These are phyloP conservation scores for Aspergillus carbonarius DNA, from an alignment of 2,329 filamentous ascomycete genomes.

Conservation along the genomic window DNA sequence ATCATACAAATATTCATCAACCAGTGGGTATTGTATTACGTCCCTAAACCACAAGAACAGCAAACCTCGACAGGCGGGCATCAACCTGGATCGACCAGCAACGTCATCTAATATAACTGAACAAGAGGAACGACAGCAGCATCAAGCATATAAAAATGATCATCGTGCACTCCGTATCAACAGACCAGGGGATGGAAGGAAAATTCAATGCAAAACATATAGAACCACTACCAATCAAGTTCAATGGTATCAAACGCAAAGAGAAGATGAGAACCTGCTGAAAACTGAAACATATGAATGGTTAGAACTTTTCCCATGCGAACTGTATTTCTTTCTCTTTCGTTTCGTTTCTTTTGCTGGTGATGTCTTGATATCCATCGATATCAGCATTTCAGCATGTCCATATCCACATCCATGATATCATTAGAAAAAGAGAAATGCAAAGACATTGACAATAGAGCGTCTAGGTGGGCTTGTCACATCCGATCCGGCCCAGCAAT, in stretches of 20 bases:
- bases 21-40: slow-evolving; percentile 16
- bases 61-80: background rate
- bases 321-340: background rate
- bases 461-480: slow-evolving; percentile 62
- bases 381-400: slow-evolving; percentile 13
- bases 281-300: slow-evolving; percentile 3
- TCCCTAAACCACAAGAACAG: slow-evolving; percentile 7
- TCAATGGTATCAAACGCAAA: slow-evolving; percentile 20
- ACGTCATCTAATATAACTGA: background rate
- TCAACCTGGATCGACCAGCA: background rate
- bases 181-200: slow-evolving; percentile 8
- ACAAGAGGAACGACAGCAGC: slow-evolving; percentile 4
- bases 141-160: slow-evolving; percentile 9
- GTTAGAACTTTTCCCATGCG: background rate
- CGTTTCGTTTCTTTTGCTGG: slow-evolving; percentile 4
- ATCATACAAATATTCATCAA: slow-evolving; percentile 7
- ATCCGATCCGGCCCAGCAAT: slow-evolving; percentile 76
- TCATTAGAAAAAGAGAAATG: slow-evolving; percentile 7
- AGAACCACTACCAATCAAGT: slow-evolving; percentile 13
- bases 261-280: slow-evolving; percentile 11
- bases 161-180: background rate
- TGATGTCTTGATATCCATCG: slow-evolving; percentile 10
- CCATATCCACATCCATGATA: slow-evolving; percentile 12
- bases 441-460: slow-evolving; percentile 17
- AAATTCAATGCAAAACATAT: slow-evolving; percentile 20